Conservation (phyloP, 192 early-diverging fungal genomes). For the Podila verticillata region DNA sequence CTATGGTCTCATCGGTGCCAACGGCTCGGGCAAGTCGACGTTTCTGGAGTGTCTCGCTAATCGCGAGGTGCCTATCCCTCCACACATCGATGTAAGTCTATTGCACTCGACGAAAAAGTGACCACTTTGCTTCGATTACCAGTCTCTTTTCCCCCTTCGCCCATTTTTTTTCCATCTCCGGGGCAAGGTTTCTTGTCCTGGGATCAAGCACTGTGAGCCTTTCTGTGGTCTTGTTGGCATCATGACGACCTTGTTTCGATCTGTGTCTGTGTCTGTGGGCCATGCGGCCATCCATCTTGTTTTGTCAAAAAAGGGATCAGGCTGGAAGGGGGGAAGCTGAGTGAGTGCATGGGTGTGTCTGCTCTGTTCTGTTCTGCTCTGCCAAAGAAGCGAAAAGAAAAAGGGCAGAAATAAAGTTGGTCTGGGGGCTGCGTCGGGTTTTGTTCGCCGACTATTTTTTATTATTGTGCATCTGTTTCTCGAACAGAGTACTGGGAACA, state of each 20-base stretch:
- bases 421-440: too few species aligned
- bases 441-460: background rate
- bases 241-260: background rate
- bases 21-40: slow-evolving; percentile 97
- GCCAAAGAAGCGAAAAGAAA: background rate
- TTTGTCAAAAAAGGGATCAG: background rate
- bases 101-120: background rate
- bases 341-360: background rate
- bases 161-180: slow-evolving; percentile 9
- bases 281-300: background rate
- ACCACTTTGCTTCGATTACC: background rate
- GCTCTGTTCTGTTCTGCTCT: background rate
- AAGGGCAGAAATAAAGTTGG: too few species aligned
- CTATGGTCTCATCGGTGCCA: slow-evolving; percentile 95
- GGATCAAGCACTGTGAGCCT: background rate
- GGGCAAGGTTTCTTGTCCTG: background rate
- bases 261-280: background rate
- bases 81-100: slow-evolving; percentile 88
- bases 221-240: background rate
- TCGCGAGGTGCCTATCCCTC: slow-evolving; percentile 96
- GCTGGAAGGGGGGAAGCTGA: background rate
- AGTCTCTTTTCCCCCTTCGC: background rate
- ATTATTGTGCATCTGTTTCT: background rate
- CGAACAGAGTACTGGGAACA: too few species aligned
- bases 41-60: slow-evolving; percentile 93